These are phyloP conservation scores for Dendrocalamus sinicus DNA, from an alignment of 176 grass and related monocot genomes.

Conservation along the genomic window DNA sequence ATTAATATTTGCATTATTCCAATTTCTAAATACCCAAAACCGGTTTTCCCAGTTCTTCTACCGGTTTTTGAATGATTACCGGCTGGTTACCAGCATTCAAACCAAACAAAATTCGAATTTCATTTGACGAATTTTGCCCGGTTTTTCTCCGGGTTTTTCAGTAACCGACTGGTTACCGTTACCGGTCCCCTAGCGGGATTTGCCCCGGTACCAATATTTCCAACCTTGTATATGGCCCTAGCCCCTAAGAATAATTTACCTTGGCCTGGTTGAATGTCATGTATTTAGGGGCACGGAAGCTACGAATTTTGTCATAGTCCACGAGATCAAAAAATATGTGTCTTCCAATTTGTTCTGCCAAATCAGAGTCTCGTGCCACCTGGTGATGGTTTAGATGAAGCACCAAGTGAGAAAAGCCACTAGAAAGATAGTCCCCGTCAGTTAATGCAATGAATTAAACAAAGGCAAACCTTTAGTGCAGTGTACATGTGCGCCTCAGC, in stretches of 20 bases:
- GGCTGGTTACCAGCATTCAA: no score
- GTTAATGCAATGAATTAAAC: neutral
- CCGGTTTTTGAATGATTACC: no score
- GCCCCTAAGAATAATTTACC: slow-evolving; percentile 51
- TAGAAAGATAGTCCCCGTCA: neutral
- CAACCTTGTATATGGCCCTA: neutral
- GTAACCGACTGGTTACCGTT: no score
- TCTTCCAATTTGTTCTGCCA: slow-evolving; percentile 68
- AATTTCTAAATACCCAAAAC: no score
- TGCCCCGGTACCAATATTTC: no score
- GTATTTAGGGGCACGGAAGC: slow-evolving; percentile 60
- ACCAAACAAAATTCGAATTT: no score
- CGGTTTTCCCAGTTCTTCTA: no score
- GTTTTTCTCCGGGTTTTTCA: no score
- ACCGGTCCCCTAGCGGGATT: no score
- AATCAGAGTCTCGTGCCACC: slow-evolving; percentile 64
- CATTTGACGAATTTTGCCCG: no score
- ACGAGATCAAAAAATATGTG: slow-evolving; percentile 66
- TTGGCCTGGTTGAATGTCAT: slow-evolving; percentile 57
- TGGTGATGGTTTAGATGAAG: slow-evolving; percentile 38
- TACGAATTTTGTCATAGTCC: slow-evolving; percentile 69
- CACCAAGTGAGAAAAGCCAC: slow-evolving; percentile 30
- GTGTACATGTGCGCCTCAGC: slow-evolving; percentile 83
- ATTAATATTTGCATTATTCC: no score
- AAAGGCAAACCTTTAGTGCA: slow-evolving; percentile 62